phyloP scores from a whole-genome alignment of 768 basidiomycete species.

The Pisolithus orientalis region DNA sequence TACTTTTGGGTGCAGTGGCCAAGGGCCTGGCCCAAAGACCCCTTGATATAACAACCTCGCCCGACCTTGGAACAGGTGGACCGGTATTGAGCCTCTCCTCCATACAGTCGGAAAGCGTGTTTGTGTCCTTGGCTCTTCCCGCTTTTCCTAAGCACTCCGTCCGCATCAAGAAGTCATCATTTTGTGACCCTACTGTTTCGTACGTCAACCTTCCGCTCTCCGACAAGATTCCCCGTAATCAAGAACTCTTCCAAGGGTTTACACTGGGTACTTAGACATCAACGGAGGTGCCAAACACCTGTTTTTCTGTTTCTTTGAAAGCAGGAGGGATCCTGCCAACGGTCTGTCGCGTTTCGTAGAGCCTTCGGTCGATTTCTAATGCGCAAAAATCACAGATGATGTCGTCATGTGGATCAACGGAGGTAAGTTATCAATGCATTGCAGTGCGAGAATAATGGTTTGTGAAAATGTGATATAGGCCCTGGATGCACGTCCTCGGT shows the following conservation, averaged over 20 bases:
- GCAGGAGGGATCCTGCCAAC: conserved; percentile 36
- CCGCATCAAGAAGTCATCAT: conserved; percentile 53
- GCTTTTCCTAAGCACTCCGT: conserved; percentile 48
- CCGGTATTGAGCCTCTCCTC: conserved; percentile 17
- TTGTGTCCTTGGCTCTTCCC: conserved; percentile 40
- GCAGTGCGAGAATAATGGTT: neutral
- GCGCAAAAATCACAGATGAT: conserved; percentile 35
- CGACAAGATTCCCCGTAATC: neutral
- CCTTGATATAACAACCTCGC: conserved; percentile 1
- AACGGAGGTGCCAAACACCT: conserved; percentile 46
- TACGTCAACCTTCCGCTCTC: conserved; percentile 3
- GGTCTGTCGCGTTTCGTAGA: conserved; percentile 17
- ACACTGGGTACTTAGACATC: conserved; percentile 42
- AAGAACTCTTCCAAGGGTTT: conserved; percentile 24
- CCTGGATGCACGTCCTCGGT: conserved; percentile 50
- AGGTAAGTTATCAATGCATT: conserved; percentile 29
- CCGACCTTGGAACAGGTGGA: neutral
- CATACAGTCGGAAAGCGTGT: conserved; percentile 22
- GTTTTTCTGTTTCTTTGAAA: conserved; percentile 61
- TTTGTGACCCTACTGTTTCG: conserved; percentile 58
- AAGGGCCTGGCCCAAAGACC: conserved; percentile 6
- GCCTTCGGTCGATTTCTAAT: neutral
- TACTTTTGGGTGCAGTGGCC: conserved; percentile 3
- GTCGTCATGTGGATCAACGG: conserved; percentile 71
- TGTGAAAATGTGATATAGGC: conserved; percentile 30